Conservation (phyloP, 805 yeast genomes). For the Candida cerambycidarum region DNA sequence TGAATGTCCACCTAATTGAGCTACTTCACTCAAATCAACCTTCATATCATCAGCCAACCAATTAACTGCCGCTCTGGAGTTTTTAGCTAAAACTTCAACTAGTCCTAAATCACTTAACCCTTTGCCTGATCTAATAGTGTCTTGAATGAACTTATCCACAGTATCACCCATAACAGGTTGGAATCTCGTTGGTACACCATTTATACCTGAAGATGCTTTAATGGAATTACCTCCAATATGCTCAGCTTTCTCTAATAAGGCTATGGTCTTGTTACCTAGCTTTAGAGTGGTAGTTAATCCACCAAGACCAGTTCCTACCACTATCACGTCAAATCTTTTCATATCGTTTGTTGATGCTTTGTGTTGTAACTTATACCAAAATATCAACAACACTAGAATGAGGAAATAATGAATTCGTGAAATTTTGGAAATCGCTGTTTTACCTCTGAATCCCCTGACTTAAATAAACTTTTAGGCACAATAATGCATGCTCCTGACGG, state of each 20-base stretch:
- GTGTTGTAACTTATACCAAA: background rate
- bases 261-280: slow-evolving; percentile 39
- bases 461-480: background rate
- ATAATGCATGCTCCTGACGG: slow-evolving; percentile 2
- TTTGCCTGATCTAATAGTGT: slow-evolving; percentile 36
- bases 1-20: slow-evolving; percentile 42
- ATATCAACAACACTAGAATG: background rate
- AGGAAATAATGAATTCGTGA: background rate
- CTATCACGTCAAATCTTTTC: slow-evolving; percentile 22
- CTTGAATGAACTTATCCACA: slow-evolving; percentile 24
- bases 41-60: slow-evolving; percentile 30
- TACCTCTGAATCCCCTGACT: too few species aligned
- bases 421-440: background rate
- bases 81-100: slow-evolving; percentile 23
- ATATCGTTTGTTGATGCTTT: background rate
- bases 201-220: slow-evolving; percentile 63
- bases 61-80: slow-evolving; percentile 30
- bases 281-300: slow-evolving; percentile 49
- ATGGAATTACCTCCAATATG: slow-evolving; percentile 59
- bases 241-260: slow-evolving; percentile 48
- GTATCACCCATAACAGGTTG: slow-evolving; percentile 28
- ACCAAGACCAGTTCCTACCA: slow-evolving; percentile 59
- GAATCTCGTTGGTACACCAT: slow-evolving; percentile 37
- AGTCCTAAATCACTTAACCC: slow-evolving; percentile 24
- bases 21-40: slow-evolving; percentile 31